Conservation (phyloP, 129 eudicot genomes). For the Tagetes erecta region DNA sequence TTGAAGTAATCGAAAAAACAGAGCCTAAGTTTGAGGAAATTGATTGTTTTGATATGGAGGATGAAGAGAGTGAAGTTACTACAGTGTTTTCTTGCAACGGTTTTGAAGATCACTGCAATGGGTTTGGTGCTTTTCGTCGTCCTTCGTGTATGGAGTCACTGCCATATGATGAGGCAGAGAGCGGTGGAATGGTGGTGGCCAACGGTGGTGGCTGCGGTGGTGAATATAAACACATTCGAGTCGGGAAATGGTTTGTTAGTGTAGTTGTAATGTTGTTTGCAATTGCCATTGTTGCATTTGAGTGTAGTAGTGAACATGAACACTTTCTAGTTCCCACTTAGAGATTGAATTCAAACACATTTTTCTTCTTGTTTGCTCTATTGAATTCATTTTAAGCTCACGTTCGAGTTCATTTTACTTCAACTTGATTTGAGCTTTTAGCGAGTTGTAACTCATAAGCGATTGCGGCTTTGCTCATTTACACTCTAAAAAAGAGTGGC, state of each 20-base stretch:
- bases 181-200: not conserved
- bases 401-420: not conserved
- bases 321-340: slow-evolving; percentile 30
- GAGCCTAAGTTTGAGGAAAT: slow-evolving; percentile 26
- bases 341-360: not conserved
- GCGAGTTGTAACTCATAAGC: not conserved
- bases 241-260: slow-evolving; percentile 24
- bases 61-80: slow-evolving; percentile 27
- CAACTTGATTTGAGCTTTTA: not conserved
- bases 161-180: not conserved
- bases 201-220: slow-evolving; percentile 1
- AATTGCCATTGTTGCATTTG: slow-evolving; percentile 30
- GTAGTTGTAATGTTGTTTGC: slow-evolving; percentile 34
- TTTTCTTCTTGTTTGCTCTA: not conserved
- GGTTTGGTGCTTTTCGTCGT: not conserved
- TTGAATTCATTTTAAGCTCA: not conserved
- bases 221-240: not conserved
- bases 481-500: not conserved
- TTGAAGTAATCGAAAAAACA: slow-evolving; percentile 31
- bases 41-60: slow-evolving; percentile 28
- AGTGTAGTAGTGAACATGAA: slow-evolving; percentile 29
- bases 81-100: slow-evolving; percentile 20
- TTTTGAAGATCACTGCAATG: not conserved
- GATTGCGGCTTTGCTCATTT: not conserved
- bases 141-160: not conserved